Percentiles rank a stretch among this genome's conserved stretches.
phyloP scores from a whole-genome alignment of 352 stramenopile genomes.

The Saprolegnia parasitica region DNA sequence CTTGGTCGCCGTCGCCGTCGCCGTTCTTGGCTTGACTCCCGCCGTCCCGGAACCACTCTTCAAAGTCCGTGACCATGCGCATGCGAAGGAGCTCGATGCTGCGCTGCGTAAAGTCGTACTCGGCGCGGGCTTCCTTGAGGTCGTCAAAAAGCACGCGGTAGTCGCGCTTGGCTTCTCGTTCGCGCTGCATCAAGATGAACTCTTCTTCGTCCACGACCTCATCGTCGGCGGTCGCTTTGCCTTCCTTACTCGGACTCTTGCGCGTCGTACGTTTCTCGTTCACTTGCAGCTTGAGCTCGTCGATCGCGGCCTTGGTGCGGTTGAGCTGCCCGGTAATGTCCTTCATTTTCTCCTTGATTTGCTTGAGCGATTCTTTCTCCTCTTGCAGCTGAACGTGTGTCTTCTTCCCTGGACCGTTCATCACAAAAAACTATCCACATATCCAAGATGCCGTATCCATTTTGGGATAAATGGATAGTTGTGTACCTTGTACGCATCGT shows the following conservation, averaged over 20 bases:
- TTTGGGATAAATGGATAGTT: too few relatives aligned
- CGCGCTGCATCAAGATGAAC: constrained; percentile 80
- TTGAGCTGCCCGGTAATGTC: constrained; percentile 74
- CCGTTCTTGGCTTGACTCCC: constrained; percentile 37
- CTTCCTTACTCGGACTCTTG: constrained; percentile 27
- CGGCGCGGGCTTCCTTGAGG: constrained; percentile 68
- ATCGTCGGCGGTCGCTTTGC: constrained; percentile 37
- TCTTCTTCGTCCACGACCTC: constrained; percentile 91
- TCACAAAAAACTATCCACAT: constrained; percentile 44
- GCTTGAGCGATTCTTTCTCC: constrained; percentile 72
- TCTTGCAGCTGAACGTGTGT: constrained; percentile 52
- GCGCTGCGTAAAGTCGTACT: constrained; percentile 58
- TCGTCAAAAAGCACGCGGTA: constrained; percentile 80
- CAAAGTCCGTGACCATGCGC: constrained; percentile 75
- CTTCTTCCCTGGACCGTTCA: constrained; percentile 49
- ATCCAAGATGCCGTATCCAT: too few relatives aligned
- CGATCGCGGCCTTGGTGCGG: constrained; percentile 68
- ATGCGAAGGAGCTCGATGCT: constrained; percentile 73
- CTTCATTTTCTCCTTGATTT: constrained; percentile 66
- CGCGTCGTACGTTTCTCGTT: constrained; percentile 46
- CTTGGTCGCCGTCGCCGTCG: constrained; percentile 35
- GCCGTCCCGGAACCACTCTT: constrained; percentile 60
- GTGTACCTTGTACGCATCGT: constrained; percentile 57
- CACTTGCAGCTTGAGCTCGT: constrained; percentile 50
- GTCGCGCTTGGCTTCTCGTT: constrained; percentile 81